phyloP scores from a whole-genome alignment of 208 protist species.

The Crithidia fasciculata region DNA sequence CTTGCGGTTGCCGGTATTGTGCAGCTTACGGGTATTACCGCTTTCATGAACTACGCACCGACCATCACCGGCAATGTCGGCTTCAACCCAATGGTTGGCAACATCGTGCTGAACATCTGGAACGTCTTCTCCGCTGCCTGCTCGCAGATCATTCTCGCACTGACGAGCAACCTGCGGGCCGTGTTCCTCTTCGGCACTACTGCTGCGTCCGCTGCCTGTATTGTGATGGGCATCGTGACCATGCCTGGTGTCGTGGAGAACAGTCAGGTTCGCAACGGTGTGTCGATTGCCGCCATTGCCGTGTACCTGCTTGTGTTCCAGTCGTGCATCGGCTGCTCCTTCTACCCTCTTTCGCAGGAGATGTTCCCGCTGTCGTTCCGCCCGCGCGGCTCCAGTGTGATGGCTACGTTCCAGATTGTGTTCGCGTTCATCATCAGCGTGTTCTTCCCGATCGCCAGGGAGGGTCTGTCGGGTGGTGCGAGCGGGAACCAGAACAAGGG shows the following conservation, averaged over 20 bases:
- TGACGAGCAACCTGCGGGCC: constrained; percentile 63
- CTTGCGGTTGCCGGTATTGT: constrained; percentile 52
- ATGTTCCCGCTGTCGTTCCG: constrained; percentile 82
- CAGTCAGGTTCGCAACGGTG: constrained; percentile 51
- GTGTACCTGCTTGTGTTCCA: constrained; percentile 82
- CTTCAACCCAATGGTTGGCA: constrained; percentile 64
- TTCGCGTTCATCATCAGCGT: constrained; percentile 90
- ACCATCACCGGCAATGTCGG: constrained; percentile 72
- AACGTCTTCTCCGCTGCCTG: constrained; percentile 80
- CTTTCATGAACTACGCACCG: constrained; percentile 87
- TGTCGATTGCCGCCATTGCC: constrained; percentile 76
- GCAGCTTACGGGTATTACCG: constrained; percentile 86
- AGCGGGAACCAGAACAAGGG: constrained; percentile 84
- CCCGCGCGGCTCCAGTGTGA: constrained; percentile 61
- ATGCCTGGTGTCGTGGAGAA: constrained; percentile 63
- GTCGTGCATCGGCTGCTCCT: constrained; percentile 73
- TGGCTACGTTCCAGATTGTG: constrained; percentile 67
- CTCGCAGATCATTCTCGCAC: constrained; percentile 59
- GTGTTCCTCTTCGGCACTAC: constrained; percentile 60
- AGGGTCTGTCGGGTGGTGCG: constrained; percentile 74
- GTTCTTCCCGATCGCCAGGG: constrained; percentile 74
- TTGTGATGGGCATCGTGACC: constrained; percentile 72
- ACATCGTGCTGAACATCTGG: constrained; percentile 84
- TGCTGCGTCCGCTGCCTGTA: constrained; percentile 56
- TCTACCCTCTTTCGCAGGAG: constrained; percentile 80